Conservation (phyloP, 345 rosid species). For the Psidium friedrichsthalianum region DNA sequence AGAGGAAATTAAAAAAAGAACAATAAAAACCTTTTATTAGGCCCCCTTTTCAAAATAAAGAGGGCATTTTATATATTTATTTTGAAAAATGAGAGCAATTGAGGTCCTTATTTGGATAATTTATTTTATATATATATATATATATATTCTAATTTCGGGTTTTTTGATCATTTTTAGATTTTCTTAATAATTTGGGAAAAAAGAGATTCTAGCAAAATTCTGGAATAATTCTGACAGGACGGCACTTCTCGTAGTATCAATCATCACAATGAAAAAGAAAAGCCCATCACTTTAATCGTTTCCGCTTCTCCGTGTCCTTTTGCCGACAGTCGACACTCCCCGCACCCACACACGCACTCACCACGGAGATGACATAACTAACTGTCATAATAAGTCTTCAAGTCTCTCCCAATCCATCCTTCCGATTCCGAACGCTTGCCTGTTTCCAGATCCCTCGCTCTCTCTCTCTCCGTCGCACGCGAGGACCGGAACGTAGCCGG, state of each 20-base stretch:
- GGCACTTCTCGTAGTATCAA: not conserved
- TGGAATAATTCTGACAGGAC: not conserved
- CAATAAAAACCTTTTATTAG: too few relatives aligned
- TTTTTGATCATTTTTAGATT: too few relatives aligned
- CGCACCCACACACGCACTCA: not conserved
- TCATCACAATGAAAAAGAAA: not conserved
- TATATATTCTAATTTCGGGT: too few relatives aligned
- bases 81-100: too few relatives aligned
- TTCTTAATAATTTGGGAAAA: not conserved
- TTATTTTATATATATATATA: too few relatives aligned
- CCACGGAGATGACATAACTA: not conserved
- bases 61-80: too few relatives aligned
- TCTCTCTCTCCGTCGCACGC: not conserved
- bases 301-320: not conserved
- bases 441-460: not conserved
- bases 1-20: too few relatives aligned
- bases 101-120: too few relatives aligned
- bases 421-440: not conserved
- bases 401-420: not conserved
- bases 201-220: not conserved
- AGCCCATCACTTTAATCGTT: not conserved
- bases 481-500: not conserved
- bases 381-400: not conserved
- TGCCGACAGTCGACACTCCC: not conserved
- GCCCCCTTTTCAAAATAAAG: too few relatives aligned